Conservation (phyloP, 371 early-diverging fungal genomes). For the Fennellomyces sp. region DNA sequence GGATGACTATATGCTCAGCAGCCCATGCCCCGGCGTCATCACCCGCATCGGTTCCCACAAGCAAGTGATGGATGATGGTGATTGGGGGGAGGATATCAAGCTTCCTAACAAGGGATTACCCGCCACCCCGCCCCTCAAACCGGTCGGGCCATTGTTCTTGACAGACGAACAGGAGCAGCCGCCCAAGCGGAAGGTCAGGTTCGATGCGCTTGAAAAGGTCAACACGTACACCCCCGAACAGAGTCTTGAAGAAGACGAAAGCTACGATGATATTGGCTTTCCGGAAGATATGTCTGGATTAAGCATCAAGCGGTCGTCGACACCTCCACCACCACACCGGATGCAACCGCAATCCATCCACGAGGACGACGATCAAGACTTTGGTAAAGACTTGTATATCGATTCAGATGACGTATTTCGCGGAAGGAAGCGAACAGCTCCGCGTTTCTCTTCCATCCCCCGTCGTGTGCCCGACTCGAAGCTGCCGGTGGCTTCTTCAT, state of each 20-base stretch:
- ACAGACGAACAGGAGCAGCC: neutral
- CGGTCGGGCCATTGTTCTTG: neutral
- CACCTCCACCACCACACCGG: neutral
- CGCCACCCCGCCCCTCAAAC: neutral
- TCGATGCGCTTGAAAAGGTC: neutral
- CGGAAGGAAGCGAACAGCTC: neutral
- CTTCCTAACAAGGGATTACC: neutral
- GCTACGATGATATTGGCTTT: slow-evolving; percentile 27
- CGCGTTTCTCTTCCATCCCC: neutral
- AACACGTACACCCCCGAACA: neutral
- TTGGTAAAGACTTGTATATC: slow-evolving; percentile 27
- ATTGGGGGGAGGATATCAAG: slow-evolving; percentile 29
- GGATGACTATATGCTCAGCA: slow-evolving; percentile 34
- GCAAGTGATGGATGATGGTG: slow-evolving; percentile 23
- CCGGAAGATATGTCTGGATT: slow-evolving; percentile 23
- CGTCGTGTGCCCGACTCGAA: neutral
- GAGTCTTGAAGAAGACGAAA: slow-evolving; percentile 5
- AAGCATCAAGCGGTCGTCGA: neutral
- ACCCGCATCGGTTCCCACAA: slow-evolving; percentile 20
- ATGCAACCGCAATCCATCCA: neutral
- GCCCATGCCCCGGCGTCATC: slow-evolving; percentile 15
- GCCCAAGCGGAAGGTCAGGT: neutral
- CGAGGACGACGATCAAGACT: slow-evolving; percentile 36
- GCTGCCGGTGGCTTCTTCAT: neutral
- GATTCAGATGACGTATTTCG: slow-evolving; percentile 16